A percentile compares a stretch with the other conserved stretches of the same genome.
Conservation (phyloP, 345 rosid species). For the Carallia pectinifolia region DNA sequence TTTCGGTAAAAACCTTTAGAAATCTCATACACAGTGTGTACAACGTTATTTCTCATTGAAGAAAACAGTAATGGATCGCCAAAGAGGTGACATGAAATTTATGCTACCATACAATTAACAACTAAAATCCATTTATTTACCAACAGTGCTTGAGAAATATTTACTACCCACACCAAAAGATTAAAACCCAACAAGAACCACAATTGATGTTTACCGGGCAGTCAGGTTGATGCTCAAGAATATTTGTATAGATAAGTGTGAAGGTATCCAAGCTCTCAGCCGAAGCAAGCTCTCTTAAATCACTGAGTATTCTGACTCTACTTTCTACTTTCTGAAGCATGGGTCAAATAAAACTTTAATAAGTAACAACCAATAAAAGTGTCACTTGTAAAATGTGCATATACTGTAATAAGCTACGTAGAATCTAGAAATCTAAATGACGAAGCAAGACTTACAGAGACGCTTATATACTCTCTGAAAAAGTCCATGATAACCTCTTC, state of each 20-base stretch:
- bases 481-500: slow-evolving; percentile 97
- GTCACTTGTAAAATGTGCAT: not conserved
- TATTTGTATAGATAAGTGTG: slow-evolving; percentile 87
- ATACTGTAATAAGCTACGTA: not conserved
- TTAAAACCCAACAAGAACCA: not conserved
- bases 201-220: slow-evolving; percentile 63
- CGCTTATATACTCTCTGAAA: slow-evolving; percentile 89
- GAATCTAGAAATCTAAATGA: not conserved
- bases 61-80: too few species aligned
- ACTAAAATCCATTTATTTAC: not conserved
- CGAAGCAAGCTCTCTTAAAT: slow-evolving; percentile 96
- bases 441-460: slow-evolving; percentile 58
- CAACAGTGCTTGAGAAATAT: not conserved
- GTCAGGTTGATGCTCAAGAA: slow-evolving; percentile 97
- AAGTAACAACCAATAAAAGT: slow-evolving; percentile 5
- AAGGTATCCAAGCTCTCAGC: slow-evolving; percentile 96
- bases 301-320: slow-evolving; percentile 82
- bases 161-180: not conserved
- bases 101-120: not conserved
- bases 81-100: too few species aligned
- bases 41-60: too few species aligned
- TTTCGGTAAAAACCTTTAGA: not conserved
- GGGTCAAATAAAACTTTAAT: slow-evolving; percentile 11
- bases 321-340: slow-evolving; percentile 81
- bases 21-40: not conserved